A percentile compares a stretch with the other conserved stretches of the same genome.
These are phyloP conservation scores for Aspergillus incahuasiensis DNA, from an alignment of 495 filamentous ascomycete species.

Conservation along the genomic window DNA sequence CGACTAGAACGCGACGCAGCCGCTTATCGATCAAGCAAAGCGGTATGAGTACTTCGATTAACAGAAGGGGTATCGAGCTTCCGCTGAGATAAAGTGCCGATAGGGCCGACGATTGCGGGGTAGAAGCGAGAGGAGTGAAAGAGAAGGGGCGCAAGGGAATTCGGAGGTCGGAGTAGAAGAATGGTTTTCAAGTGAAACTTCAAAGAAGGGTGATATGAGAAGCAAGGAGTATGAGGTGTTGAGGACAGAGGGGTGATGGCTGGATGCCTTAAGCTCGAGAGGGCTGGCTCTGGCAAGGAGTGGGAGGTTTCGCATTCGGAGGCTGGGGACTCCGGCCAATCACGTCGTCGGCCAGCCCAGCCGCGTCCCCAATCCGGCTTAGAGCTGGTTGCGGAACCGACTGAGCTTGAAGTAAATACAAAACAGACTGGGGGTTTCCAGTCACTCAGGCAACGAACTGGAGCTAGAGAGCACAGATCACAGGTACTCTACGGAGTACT, in stretches of 20 bases:
- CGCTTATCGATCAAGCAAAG: constrained; percentile 27
- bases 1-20: constrained; percentile 1
- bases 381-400: constrained; percentile 8
- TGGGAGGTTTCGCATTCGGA: constrained; percentile 27
- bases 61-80: no score
- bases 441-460: constrained; percentile 25
- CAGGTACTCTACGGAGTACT: no score
- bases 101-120: neutral
- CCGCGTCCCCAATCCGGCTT: neutral
- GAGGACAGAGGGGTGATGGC: constrained; percentile 11
- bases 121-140: constrained; percentile 11
- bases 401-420: constrained; percentile 22
- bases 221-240: constrained; percentile 25
- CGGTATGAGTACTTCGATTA: constrained; percentile 9
- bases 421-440: constrained; percentile 25
- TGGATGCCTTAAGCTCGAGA: constrained; percentile 35
- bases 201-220: constrained; percentile 15
- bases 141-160: constrained; percentile 14
- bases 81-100: neutral
- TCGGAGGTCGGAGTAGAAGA: constrained; percentile 5
- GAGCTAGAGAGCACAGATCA: constrained; percentile 3
- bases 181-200: constrained; percentile 12
- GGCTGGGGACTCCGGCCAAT: constrained; percentile 40
- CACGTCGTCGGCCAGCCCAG: constrained; percentile 28
- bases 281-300: constrained; percentile 21